Conservation (phyloP, 345 rosid species). For the Angophora floribunda region DNA sequence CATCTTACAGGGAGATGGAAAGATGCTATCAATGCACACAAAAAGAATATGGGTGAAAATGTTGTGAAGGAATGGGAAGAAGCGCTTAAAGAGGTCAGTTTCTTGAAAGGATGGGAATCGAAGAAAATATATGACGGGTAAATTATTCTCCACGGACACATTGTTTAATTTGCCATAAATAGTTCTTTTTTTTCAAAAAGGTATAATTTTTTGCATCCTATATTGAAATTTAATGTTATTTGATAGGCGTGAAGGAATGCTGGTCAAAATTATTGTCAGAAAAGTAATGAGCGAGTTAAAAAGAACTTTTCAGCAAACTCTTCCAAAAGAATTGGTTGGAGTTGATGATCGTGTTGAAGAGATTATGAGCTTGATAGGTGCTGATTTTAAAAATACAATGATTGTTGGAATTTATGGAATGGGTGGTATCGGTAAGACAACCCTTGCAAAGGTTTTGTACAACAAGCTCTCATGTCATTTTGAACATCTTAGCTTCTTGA, state of each 20-base stretch:
- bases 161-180: background rate
- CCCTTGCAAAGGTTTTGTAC: background rate
- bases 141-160: background rate
- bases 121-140: background rate
- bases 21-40: background rate
- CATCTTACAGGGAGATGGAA: background rate
- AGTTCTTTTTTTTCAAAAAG: background rate
- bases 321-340: background rate
- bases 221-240: background rate
- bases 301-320: background rate
- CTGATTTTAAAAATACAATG: rapidly evolving
- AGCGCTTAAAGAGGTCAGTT: background rate
- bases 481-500: background rate
- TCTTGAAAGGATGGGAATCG: background rate
- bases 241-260: background rate
- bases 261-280: background rate
- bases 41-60: background rate
- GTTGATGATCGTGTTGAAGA: background rate
- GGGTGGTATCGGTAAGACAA: background rate
- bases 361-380: background rate
- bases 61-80: background rate
- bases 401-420: background rate
- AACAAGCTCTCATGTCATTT: background rate
- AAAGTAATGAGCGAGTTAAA: background rate
- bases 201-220: background rate